Evolutionary conservation across 495 filamentous ascomycete species (phyloP), one percentile per base, ranked within the genome.

Genomic region (Penicillium coprophilum): DNA sequence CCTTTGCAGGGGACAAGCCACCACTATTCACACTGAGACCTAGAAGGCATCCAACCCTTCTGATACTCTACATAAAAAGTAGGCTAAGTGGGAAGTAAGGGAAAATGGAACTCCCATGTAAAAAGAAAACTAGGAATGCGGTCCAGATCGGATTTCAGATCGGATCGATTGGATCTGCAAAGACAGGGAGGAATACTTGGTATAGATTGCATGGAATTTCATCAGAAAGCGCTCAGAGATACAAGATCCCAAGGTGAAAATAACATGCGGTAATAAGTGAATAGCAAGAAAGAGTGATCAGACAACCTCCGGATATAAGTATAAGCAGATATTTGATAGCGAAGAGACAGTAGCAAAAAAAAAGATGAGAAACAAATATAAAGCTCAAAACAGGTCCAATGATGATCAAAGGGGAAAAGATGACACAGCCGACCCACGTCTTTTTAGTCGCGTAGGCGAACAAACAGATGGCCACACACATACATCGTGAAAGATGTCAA

Each of bases 261-360:
- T 44, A 56, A 53, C 38, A 57, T 54, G 38, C 51, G 34, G 49
- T 30, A 55, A 52, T 67, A 58, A 57, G 55, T 43, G 20, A 53
- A 60, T 58, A 58, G 46, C 34, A 57, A 57, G 46, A 59, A 61
- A 61, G 28, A 65, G 61, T 77, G 69, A 79, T 79, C 74, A 79
- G 67, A 79, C 74, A 79, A 69, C 76, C 76, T 73, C 70, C 74
- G 52, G 52, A 54, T 54, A 54, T 54, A 74, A 52, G 53, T 63
- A 56, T 61, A 57, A 60, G 48, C 49, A 57, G 54, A 59, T 30
- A 62, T 44, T 51, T 51, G 24, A 45, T 34, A 34, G 21, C 36
- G 32, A 34, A 53, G 28, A 53, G 51, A 53, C 39, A 53, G 45
- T 13, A 4, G 40, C 21, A 53, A 62, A 23, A 49, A 53, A 62